Conservation (phyloP, 495 filamentous ascomycete species). For the Hypoxylon rickii region DNA sequence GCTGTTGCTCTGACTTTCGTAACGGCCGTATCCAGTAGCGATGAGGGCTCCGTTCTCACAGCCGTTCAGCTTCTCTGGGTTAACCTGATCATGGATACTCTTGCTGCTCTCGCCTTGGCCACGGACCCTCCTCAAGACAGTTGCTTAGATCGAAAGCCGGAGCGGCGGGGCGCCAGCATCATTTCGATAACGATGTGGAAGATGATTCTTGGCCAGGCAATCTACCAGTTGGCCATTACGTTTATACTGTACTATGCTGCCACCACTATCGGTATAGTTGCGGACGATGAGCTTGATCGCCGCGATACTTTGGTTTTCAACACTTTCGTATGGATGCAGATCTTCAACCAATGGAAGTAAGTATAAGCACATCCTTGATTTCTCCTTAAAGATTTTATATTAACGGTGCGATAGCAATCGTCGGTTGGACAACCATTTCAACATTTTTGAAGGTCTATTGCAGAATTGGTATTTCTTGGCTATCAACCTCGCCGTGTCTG, state of each 20-base stretch:
- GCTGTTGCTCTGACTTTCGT: constrained; percentile 84
- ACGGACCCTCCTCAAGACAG: constrained; percentile 81
- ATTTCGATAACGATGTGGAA: constrained; percentile 93
- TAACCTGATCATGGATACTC: constrained; percentile 93
- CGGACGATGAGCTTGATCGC: constrained; percentile 47
- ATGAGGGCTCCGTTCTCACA: constrained; percentile 73
- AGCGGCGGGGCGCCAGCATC: constrained; percentile 74
- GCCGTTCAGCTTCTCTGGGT: constrained; percentile 91
- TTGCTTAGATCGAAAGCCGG: constrained; percentile 81
- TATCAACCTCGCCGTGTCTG: constrained; percentile 82
- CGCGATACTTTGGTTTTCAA: constrained; percentile 85
- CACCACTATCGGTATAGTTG: constrained; percentile 59
- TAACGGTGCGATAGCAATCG: constrained; percentile 64
- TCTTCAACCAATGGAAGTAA: constrained; percentile 93
- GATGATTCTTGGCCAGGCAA: constrained; percentile 87
- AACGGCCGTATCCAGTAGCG: constrained; percentile 70
- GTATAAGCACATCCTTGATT: constrained; percentile 33
- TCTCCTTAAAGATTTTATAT: no score
- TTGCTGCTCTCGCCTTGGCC: constrained; percentile 83
- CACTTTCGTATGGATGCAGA: constrained; percentile 96
- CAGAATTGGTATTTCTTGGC: constrained; percentile 80
- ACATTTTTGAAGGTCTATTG: constrained; percentile 82
- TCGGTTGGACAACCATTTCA: constrained; percentile 84
- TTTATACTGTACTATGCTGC: constrained; percentile 80
- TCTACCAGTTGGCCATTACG: constrained; percentile 80